These are phyloP conservation scores for Fomitopsis pinicola DNA, from an alignment of 1,284 basidiomycete species.

Conservation along the genomic window DNA sequence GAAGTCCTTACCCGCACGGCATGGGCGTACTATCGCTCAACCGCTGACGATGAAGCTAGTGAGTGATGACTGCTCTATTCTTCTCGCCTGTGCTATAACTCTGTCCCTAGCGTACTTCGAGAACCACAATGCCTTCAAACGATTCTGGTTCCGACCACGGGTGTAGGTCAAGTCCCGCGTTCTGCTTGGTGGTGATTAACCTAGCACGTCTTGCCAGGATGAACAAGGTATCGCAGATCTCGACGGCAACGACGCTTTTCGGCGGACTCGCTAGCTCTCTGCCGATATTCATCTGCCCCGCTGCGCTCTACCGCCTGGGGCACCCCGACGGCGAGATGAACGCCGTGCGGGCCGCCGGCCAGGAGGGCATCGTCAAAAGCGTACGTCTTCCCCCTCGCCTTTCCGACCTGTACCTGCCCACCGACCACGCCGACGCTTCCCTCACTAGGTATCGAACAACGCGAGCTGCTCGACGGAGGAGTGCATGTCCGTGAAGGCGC, in stretches of 20 bases:
- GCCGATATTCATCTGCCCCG: conserved; percentile 52
- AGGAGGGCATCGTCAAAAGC: conserved; percentile 57
- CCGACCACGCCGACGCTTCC: neutral
- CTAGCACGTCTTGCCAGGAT: conserved; percentile 15
- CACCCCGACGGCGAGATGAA: conserved; percentile 63
- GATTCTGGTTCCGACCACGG: conserved; percentile 49
- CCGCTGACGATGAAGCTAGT: conserved; percentile 43
- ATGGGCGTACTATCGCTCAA: conserved; percentile 50
- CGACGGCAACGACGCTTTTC: conserved; percentile 36
- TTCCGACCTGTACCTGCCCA: neutral
- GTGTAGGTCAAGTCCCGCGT: conserved; percentile 24
- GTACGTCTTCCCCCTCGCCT: conserved; percentile 25
- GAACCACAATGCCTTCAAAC: conserved; percentile 40
- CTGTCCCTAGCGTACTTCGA: conserved; percentile 32
- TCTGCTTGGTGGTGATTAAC: neutral
- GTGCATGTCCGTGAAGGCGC: conserved; percentile 43
- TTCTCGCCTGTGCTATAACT: neutral
- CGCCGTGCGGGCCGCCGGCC: conserved; percentile 51
- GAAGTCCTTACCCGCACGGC: conserved; percentile 35
- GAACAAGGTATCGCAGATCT: conserved; percentile 28
- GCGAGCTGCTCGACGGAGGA: conserved; percentile 54
- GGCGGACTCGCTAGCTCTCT: conserved; percentile 34
- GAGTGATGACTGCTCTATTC: conserved; percentile 8
- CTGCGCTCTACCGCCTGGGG: conserved; percentile 59
- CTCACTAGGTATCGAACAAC: conserved; percentile 42